Evolutionary conservation across 2,329 filamentous ascomycete species (phyloP).

Genomic region (Beauveria asiatica): DNA sequence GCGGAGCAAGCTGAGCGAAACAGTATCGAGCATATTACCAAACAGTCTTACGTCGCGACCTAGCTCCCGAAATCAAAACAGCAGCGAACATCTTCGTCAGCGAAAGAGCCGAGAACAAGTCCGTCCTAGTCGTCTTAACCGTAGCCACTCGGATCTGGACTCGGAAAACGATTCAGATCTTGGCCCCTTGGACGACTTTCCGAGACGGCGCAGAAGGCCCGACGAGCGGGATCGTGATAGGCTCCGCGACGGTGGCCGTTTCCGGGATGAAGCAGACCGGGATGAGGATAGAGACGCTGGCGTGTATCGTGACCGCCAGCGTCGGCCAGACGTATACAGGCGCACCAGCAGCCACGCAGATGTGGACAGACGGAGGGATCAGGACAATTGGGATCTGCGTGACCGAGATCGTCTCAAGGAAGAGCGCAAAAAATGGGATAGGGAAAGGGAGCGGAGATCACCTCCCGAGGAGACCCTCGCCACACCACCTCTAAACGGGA

Average conservation of each 20-base stretch:
- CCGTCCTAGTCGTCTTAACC: constrained; percentile 31
- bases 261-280: constrained; percentile 22
- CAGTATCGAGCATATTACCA: constrained; percentile 35
- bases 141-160: constrained; percentile 33
- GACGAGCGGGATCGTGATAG: constrained; percentile 31
- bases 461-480: constrained; percentile 21
- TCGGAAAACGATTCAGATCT: constrained; percentile 28
- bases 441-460: constrained; percentile 24
- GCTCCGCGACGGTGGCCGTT: constrained; percentile 25
- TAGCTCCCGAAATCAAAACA: constrained; percentile 24
- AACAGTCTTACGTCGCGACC: constrained; percentile 27
- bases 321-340: constrained; percentile 32
- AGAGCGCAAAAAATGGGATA: constrained; percentile 25
- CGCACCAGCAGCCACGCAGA: constrained; percentile 44
- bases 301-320: constrained; percentile 24
- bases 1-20: constrained; percentile 37
- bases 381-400: constrained; percentile 25
- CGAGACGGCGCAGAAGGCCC: constrained; percentile 23
- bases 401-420: constrained; percentile 25
- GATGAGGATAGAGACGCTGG: constrained; percentile 25
- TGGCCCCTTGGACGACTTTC: constrained; percentile 25
- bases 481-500: constrained; percentile 24
- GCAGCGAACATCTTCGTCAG: constrained; percentile 21
- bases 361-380: constrained; percentile 33
- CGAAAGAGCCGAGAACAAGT: constrained; percentile 33